Base-by-base conservation (phyloP, 805 yeast species). In the Schizosaccharomyces osmophilus region DNA sequence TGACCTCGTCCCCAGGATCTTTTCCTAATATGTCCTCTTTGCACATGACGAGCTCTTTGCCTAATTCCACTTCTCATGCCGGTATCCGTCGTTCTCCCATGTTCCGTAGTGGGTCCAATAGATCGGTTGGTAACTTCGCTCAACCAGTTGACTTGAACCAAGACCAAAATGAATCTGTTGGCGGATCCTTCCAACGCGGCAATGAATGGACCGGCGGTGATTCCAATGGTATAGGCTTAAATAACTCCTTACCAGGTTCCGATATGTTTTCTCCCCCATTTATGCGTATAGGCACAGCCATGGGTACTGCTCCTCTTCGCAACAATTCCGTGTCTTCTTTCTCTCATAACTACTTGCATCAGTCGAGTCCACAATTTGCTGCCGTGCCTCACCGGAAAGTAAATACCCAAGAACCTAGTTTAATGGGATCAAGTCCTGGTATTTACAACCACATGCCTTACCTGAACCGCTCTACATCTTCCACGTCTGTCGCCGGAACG, bases 291-390 rank as follows among this genome's bases (percentile, higher is more conserved):
- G 60, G 60, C 13, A 57, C 60, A 1, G 60, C 60, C 19, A 57
- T 57, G 60, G 60, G 60, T 39, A n/a, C 36, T 32, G 60, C 31
- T 32, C 60, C 48, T 19, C 17, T 51, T 3, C 57, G 57, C n/a
- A 51, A 29, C 57, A 51, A 29, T 29, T 22, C 36, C 2, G 19
- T 29, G 2, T 24, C 31, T 4, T 24, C 22, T 29, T 51, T 24
- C 36, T 2, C 19, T 11, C 31, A 51, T 8, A 24, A 22, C 6
- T 24, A 24, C 13, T 24, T 29, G 4, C 31, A 51, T 15, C 57
- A 51, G n/a, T 24, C 51, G 13, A 45, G 51, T 45, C 51, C 51
- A 17, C 51, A 45, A 45, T 45, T 45, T 45, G 22, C 51, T 45
- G 51, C 51, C 26, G 51, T 51, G 4, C 36, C 57, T 3, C 57